Conservation (phyloP, 768 basidiomycete species). For the Clitopilus hobsonii region DNA sequence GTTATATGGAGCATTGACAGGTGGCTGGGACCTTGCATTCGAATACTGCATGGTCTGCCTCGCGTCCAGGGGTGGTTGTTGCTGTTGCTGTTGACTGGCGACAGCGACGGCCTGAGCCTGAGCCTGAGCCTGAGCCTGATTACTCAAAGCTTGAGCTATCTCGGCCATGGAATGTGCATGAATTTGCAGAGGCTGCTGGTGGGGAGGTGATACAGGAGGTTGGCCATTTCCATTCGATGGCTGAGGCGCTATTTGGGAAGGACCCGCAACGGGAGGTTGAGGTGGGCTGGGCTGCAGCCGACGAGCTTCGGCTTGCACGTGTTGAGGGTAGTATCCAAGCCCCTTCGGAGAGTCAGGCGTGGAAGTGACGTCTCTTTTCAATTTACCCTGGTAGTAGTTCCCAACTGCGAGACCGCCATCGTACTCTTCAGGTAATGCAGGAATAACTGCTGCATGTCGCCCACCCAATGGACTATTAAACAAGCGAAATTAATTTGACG, state of each 20-base stretch:
- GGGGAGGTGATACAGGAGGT: background rate
- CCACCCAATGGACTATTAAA: constrained; percentile 64
- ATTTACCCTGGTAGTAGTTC: constrained; percentile 37
- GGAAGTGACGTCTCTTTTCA: constrained; percentile 20
- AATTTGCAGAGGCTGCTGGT: background rate
- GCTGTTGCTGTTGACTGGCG: background rate
- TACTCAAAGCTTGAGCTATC: background rate
- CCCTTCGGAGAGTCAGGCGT: constrained; percentile 30
- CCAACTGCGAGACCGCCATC: constrained; percentile 44
- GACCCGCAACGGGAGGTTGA: constrained; percentile 18
- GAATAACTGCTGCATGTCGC: constrained; percentile 77
- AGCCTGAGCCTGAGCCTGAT: background rate
- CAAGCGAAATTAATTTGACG: background rate
- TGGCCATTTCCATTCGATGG: constrained; percentile 6
- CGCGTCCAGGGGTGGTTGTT: background rate
- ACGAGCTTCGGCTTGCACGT: constrained; percentile 29
- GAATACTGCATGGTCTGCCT: background rate
- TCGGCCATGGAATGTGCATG: background rate
- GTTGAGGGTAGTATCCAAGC: constrained; percentile 44
- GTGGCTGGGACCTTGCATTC: background rate
- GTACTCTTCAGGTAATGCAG: constrained; percentile 74
- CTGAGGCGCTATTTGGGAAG: constrained; percentile 16
- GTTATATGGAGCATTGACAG: background rate
- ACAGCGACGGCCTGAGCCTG: too few species aligned
- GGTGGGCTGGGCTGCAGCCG: constrained; percentile 31